phyloP scores from a whole-genome alignment of 805 yeast species.

The Kodamaea kaohsiungensis region DNA sequence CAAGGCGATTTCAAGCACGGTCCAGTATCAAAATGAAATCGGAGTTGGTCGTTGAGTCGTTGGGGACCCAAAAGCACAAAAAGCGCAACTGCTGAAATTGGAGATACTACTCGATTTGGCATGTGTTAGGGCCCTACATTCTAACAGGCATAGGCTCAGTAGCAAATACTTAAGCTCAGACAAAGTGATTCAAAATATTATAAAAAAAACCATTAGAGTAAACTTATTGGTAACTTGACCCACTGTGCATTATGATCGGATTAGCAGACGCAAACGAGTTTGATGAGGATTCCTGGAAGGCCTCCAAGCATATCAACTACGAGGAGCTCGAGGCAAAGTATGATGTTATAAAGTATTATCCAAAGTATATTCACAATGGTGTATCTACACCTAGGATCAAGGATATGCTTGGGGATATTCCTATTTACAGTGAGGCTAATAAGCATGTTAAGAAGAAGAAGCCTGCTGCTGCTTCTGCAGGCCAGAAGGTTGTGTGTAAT shows the following conservation, averaged over 20 bases:
- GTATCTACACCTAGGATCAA: constrained; percentile 39
- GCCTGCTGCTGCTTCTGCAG: constrained; percentile 3
- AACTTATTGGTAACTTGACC: not conserved
- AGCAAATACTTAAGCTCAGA: not conserved
- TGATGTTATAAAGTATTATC: constrained; percentile 40
- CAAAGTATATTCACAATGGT: constrained; percentile 38
- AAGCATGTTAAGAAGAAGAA: constrained; percentile 26
- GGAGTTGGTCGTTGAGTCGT: not conserved
- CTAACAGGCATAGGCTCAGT: not conserved
- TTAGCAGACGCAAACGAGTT: constrained; percentile 2
- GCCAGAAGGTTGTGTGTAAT: not conserved
- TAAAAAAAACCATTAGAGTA: not conserved
- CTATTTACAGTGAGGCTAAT: constrained; percentile 42
- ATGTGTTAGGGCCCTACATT: not conserved
- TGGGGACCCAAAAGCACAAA: not conserved
- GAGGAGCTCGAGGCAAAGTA: constrained; percentile 35
- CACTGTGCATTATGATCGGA: constrained; percentile 3
- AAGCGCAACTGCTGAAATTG: not conserved
- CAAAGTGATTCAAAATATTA: constrained; percentile 1
- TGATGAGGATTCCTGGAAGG: constrained; percentile 3
- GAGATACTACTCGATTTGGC: constrained; percentile 1
- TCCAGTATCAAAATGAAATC: not conserved
- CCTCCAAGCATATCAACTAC: constrained; percentile 31
- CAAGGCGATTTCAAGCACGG: not conserved
- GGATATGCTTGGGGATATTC: constrained; percentile 35